Evolutionary conservation across 441 rosid genomes (phyloP).

Genomic region (Erysimum cheiri): DNA sequence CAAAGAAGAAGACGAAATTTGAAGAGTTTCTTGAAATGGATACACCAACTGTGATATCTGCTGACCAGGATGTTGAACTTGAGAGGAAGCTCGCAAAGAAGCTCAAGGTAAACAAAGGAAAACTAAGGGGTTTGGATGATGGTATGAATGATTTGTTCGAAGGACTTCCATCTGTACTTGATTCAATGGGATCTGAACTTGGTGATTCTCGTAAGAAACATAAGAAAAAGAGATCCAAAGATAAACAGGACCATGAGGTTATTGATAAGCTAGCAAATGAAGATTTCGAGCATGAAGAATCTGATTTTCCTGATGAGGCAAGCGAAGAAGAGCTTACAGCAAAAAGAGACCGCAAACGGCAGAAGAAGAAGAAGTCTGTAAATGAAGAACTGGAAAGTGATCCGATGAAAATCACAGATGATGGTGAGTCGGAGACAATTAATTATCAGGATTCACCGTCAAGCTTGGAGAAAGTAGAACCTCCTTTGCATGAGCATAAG

Average conservation of each 20-base stretch:
- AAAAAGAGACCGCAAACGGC: slow-evolving; percentile 43
- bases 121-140: slow-evolving; percentile 72
- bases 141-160: slow-evolving; percentile 58
- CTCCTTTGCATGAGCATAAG: slow-evolving; percentile 37
- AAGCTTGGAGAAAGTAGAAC: slow-evolving; percentile 42
- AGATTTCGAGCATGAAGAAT: slow-evolving; percentile 47
- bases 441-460: slow-evolving; percentile 32
- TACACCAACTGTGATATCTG: slow-evolving; percentile 39
- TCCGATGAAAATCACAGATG: slow-evolving; percentile 30
- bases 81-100: slow-evolving; percentile 88
- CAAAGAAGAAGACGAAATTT: slow-evolving; percentile 64
- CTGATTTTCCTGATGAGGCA: slow-evolving; percentile 33
- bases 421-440: slow-evolving; percentile 39
- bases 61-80: slow-evolving; percentile 62
- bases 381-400: slow-evolving; percentile 45
- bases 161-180: slow-evolving; percentile 55
- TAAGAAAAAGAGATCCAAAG: slow-evolving; percentile 50
- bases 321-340: slow-evolving; percentile 43
- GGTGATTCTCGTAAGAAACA: slow-evolving; percentile 43
- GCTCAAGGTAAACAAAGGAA: slow-evolving; percentile 78
- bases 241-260: slow-evolving; percentile 43
- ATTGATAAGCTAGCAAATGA: slow-evolving; percentile 34
- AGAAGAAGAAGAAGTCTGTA: slow-evolving; percentile 50
- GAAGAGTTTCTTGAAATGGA: slow-evolving; percentile 79
- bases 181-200: slow-evolving; percentile 45